Conservation (phyloP, 306 rosid genomes). For the Quercus berberidifolia region DNA sequence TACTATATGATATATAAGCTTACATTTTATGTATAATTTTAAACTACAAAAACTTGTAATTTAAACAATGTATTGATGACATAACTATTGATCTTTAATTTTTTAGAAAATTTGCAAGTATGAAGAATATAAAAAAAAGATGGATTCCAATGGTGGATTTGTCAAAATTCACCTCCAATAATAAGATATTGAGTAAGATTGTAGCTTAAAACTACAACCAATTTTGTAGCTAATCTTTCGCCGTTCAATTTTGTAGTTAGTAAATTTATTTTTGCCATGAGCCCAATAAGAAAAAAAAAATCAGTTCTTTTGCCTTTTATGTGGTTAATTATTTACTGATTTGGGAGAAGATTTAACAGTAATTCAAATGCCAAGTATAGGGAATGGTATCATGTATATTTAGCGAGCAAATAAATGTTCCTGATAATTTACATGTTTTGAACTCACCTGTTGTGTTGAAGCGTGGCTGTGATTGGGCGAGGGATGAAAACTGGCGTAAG, state of each 20-base stretch:
- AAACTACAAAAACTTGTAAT: too few relatives aligned
- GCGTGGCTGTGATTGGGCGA: conserved; percentile 22
- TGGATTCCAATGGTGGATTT: too few relatives aligned
- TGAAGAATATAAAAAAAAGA: too few relatives aligned
- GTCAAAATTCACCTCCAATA: too few relatives aligned
- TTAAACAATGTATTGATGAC: too few relatives aligned
- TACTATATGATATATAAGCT: too few relatives aligned
- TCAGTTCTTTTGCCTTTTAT: not conserved
- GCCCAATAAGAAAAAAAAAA: not conserved
- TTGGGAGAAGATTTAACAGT: not conserved
- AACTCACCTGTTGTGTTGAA: conserved; percentile 51
- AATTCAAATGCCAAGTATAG: not conserved
- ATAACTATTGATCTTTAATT: too few relatives aligned
- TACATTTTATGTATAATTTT: too few relatives aligned
- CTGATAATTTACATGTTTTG: not conserved
- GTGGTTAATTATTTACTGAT: not conserved
- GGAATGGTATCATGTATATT: not conserved
- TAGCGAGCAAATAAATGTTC: not conserved
- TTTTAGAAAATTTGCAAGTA: too few relatives aligned
- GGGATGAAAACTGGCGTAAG: conserved; percentile 4
- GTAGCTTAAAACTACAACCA: too few relatives aligned
- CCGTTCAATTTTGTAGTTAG: not conserved
- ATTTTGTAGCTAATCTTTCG: too few relatives aligned
- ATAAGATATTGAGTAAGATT: too few relatives aligned
- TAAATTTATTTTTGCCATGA: not conserved